Conservation (phyloP, 2,329 filamentous ascomycete species). For the Sarocladium brachiariae region DNA sequence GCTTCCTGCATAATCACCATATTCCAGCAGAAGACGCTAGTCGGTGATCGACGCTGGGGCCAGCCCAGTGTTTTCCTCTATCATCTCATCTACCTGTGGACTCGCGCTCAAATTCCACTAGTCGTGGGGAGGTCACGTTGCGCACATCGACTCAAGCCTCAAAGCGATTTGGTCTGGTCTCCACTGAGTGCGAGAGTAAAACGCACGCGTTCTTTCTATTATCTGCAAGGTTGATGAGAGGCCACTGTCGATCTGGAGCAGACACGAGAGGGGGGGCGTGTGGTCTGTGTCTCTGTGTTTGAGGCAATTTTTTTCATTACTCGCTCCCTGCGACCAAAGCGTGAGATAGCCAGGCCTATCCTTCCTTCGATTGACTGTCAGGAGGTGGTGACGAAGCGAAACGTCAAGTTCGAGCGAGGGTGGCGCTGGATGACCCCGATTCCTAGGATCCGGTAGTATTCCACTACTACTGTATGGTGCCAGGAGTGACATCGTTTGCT, state of each 20-base stretch:
- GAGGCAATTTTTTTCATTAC: constrained; percentile 9
- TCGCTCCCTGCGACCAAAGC: neutral
- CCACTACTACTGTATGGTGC: no score
- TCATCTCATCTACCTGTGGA: neutral
- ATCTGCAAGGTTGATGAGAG: neutral
- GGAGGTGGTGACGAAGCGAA: no score
- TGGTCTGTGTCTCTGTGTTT: neutral
- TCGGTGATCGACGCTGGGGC: neutral
- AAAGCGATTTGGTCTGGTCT: no score
- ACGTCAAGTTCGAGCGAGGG: no score
- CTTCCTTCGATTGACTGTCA: no score
- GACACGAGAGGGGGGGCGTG: neutral
- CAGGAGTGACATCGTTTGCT: no score
- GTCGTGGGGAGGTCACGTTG: neutral
- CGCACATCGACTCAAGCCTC: neutral
- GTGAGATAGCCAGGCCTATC: no score
- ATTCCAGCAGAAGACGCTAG: neutral
- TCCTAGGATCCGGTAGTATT: no score
- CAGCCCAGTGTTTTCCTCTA: neutral
- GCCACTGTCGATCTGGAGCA: neutral
- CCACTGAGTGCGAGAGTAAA: neutral
- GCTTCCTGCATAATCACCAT: no score
- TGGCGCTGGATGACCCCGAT: no score
- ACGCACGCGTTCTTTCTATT: neutral
- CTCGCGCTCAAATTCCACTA: neutral